Percentiles rank a stretch among this genome's conserved stretches.
phyloP scores from a whole-genome alignment of 2,329 filamentous ascomycete species.

The Colletotrichum tamarilloi region DNA sequence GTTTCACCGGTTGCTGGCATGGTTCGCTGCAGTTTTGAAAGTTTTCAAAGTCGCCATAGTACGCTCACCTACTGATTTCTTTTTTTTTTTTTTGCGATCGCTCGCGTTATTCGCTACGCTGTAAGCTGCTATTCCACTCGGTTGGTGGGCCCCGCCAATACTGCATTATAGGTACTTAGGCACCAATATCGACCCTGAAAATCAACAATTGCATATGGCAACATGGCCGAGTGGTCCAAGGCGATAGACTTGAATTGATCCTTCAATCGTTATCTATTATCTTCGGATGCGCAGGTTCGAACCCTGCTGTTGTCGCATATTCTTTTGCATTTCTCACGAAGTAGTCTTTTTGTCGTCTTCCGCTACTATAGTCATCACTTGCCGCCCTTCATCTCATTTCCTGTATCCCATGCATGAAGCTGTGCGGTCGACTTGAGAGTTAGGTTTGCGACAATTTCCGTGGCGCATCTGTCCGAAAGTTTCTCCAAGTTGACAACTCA shows the following conservation, averaged over 20 bases:
- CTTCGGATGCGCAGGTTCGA: conserved; percentile 36
- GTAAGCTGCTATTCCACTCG: neutral
- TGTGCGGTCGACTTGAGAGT: neutral
- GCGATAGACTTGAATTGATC: conserved; percentile 31
- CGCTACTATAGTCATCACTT: neutral
- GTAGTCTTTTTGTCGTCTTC: neutral
- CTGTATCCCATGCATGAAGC: neutral
- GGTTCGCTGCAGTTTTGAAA: neutral
- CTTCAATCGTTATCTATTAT: conserved; percentile 22
- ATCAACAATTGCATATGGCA: neutral
- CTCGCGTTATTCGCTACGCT: neutral
- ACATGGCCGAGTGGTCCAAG: conserved; percentile 36
- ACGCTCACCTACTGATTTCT: neutral
- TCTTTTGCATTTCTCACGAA: neutral
- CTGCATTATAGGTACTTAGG: rapidly evolving
- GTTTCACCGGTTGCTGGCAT: neutral
- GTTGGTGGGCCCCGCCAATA: neutral
- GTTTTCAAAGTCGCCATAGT: neutral
- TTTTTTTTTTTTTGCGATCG: neutral
- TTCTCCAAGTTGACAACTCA: neutral
- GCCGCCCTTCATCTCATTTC: neutral
- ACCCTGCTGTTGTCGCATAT: conserved; percentile 34
- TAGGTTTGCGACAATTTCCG: neutral
- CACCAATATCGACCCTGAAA: rapidly evolving
- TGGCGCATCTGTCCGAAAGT: neutral